A percentile compares a stretch with the other conserved stretches of the same genome.
Conservation (phyloP, 2,329 filamentous ascomycete genomes). For the Diaporthe vaccinii region DNA sequence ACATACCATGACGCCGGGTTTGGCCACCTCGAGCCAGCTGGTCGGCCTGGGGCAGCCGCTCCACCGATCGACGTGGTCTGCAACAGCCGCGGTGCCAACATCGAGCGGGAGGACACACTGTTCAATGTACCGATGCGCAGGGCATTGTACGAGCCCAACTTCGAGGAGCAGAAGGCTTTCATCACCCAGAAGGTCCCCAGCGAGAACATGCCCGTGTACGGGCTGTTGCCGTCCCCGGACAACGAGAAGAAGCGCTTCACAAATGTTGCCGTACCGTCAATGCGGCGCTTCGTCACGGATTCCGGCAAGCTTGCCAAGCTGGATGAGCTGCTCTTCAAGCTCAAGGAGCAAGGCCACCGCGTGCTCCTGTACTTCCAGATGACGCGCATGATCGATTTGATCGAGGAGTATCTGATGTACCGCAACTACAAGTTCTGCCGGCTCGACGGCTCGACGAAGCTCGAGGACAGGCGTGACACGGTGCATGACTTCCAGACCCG, state of each 20-base stretch:
- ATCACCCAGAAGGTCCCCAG: conserved; percentile 80
- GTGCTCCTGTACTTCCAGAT: conserved; percentile 99
- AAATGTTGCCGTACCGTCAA: conserved; percentile 92
- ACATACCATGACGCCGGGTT: conserved; percentile 80
- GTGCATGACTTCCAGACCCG: conserved; percentile 96
- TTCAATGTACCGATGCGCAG: conserved; percentile 86
- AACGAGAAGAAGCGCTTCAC: conserved; percentile 88
- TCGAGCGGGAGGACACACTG: conserved; percentile 79
- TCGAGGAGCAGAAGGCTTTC: conserved; percentile 78
- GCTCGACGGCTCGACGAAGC: conserved; percentile 94
- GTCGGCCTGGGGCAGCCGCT: conserved; percentile 82
- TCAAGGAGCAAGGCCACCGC: conserved; percentile 93
- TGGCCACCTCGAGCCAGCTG: conserved; percentile 83
- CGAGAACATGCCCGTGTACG: conserved; percentile 71
- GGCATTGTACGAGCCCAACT: conserved; percentile 76
- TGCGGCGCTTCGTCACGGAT: conserved; percentile 97
- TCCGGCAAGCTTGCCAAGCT: conserved; percentile 95
- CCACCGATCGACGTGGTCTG: conserved; percentile 88
- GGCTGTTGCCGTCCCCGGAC: conserved; percentile 82
- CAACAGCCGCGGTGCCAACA: conserved; percentile 73
- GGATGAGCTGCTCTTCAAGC: conserved; percentile 86
- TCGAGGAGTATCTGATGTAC: conserved; percentile 99
- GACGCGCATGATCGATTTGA: conserved; percentile 99
- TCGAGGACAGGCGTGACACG: conserved; percentile 96
- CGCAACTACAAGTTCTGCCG: conserved; percentile 99